Evolutionary conservation across 2,329 filamentous ascomycete genomes (phyloP), one percentile per base, ranked within the genome.

Genomic region (Colletotrichum tofieldiae): DNA sequence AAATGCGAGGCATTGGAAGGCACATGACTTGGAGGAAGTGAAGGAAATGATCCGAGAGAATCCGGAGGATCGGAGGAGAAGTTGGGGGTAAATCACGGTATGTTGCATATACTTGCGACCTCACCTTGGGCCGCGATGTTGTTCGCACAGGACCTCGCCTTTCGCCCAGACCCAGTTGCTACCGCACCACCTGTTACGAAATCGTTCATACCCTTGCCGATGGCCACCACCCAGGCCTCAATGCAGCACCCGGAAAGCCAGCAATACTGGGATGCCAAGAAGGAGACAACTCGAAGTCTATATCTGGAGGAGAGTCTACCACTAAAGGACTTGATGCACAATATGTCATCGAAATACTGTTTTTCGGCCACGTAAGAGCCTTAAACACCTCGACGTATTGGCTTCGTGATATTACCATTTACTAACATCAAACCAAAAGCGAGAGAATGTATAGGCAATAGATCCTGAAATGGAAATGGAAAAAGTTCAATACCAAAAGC

Each of bases 381-480:
- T 20, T 14, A 0, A 35, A 3, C 4, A 5, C 29, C 29, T 32
- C 29, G 29, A 11, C 20, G 16, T 26, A n/a, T 29, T 6, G 12
- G 32, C 3, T 35, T 9, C 11, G 11, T 16, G 23, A 18, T 6
- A 29, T 14, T 2, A 51, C 8, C 1, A 2, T 18, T 18, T 3
- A 8, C n/a, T 52, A 5, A 26, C 32, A 39, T 20, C 20, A 11
- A 3, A 51, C 3, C 14, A 23, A 45, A n/a, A 60, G 63, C 1
- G 41, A 41, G 35, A 58, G 52, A 20, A 65, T 58, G 63, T 49
- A 58, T 7, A 65, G 58, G 20, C 39, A 52, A 8, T 52, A 65
- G 20, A 58, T 65, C 29, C 9, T 18, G n/a, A 58, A 41, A 16
- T 65, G 63, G 63, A 23, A n/a, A 4, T 65, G 63, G 63, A 65